Percentiles rank a stretch among this genome's conserved stretches.
Evolutionary conservation across 108 stramenopile species (phyloP).

Genomic region (Craspedostauros australis): DNA sequence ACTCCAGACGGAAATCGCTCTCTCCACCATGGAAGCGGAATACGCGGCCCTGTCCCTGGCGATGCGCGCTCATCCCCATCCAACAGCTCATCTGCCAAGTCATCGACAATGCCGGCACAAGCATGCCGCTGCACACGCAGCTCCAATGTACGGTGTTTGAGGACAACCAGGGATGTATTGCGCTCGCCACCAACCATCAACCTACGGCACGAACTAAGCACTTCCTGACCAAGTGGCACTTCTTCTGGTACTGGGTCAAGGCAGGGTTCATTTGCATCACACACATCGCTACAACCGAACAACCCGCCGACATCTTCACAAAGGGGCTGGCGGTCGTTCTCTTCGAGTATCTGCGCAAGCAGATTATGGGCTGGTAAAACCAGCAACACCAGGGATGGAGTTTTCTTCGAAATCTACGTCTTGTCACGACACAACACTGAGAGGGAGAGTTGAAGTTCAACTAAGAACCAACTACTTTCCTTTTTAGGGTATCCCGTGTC

Average conservation of each 20-base stretch:
- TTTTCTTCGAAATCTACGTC: not conserved
- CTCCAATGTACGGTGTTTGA: conserved; percentile 11
- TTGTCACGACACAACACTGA: not conserved
- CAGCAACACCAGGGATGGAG: not conserved
- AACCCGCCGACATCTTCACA: conserved; percentile 29
- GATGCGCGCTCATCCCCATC: conserved; percentile 16
- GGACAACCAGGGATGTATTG: conserved; percentile 17
- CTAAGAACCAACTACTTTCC: too few species aligned
- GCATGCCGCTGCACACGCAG: not conserved
- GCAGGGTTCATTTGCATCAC: too few species aligned
- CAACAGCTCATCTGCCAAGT: conserved; percentile 8
- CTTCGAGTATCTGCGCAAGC: conserved; percentile 12
- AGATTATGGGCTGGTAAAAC: conserved; percentile 15
- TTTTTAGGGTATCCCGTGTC: not conserved
- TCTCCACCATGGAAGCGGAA: conserved; percentile 42
- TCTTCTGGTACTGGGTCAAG: too few species aligned
- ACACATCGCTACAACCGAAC: too few species aligned
- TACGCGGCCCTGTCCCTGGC: conserved; percentile 25
- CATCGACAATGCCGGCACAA: too few species aligned
- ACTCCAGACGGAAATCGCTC: conserved; percentile 31
- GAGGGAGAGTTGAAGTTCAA: not conserved
- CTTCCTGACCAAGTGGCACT: conserved; percentile 21
- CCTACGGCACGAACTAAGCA: conserved; percentile 18
- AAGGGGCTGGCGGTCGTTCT: conserved; percentile 15
- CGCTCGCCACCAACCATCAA: conserved; percentile 18